Evolutionary conservation across 768 basidiomycete species (phyloP), one percentile per base, ranked within the genome.

Genomic region (Naganishia randhawae): DNA sequence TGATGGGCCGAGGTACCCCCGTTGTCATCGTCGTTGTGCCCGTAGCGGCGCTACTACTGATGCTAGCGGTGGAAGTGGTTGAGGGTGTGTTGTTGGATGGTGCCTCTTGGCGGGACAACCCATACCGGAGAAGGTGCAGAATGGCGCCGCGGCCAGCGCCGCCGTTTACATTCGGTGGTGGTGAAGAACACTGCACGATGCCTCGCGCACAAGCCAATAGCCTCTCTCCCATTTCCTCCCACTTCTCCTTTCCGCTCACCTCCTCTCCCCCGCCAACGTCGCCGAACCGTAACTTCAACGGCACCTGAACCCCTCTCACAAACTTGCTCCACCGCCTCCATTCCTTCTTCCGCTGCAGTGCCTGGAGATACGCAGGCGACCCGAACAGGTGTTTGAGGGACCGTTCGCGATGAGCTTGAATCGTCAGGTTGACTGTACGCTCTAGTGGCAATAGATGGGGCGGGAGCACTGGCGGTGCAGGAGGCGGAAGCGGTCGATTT

Each of bases 351-450:
- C 1, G 25, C 35, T 19, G 57, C 57, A 25, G 41, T 39, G 35
- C 37, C 37, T 37, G 37, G 33, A 39, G 33, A 39, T 61, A 61
- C 37, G 35, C 37, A 4, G n/a, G 22, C 16, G 33, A 39, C 1
- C 57, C 57, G 22, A 41, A 61, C 27, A 35, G 33, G 8, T 61
- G 37, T 10, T 39, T 37, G 2, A 61, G 57, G 33, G 33, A 39
- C 13, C 29, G 16, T 7, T 39, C 35, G 11, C 57, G 57, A 25
- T 61, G 57, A 14, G 37, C 35, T 41, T 61, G 57, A 3, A 39
- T 39, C 3, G 57, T 61, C 8, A 61, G 57, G 39, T 61, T 61
- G 11, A 61, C 57, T 16, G 57, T 61, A 13, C n/a, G n/a, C 19
- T 22, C 39, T 2, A 61, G 57, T 25, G 57, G 57, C 11, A 9